Base-by-base conservation (phyloP, 2,329 filamentous ascomycete genomes). In the Penicillium janthinellum region DNA sequence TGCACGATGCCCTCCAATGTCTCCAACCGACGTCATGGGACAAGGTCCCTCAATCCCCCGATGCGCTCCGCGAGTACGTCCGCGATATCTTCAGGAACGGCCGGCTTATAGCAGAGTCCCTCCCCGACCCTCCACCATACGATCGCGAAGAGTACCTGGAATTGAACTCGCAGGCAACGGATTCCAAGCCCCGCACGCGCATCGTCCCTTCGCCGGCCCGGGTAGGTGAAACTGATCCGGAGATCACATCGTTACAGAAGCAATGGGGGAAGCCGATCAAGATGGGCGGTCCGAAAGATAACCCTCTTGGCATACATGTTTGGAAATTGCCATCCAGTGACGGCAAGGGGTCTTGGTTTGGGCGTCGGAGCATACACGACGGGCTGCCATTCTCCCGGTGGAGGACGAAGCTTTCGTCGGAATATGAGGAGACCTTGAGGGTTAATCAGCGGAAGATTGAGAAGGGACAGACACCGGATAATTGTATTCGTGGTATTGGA, bases 261-360 rank as follows among this genome's bases (percentile, higher is more conserved):
- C 86, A 91, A 76, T 97, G 94, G 92, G 85, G 86, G 45, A 96
- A 96, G 75, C 89, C 92, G 44, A 79, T 93, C 76, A 76, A 74
- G 45, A 61, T 74, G 51, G 77, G 91, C 57, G 86, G 83, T 44
- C 76, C 84, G 3, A 87, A 83, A 66, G 88, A 93, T 20, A 95
- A 96, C 70, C 90, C 91, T 0, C 80, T 91, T 8, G 87, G 84
- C 0, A 88, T 97, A 62, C 83, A 82, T 57, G 87, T 97, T 25
- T 96, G 90, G 79, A 96, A 96, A 74, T 83, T 95, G 60, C 79
- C 83, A 0, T 86, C 89, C 2, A 89, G 90, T 68, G 94, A 98
- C 75, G 88, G 91, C 39, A 88, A 88, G 64, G 94, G 93, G 2
- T 83, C 90, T 7, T 98, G 94, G 94, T 98, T 97, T 76, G 91